Percentiles rank a stretch among this genome's conserved stretches.
Evolutionary conservation across 2,329 filamentous ascomycete genomes (phyloP).

Genomic region (Xylaria sp.): DNA sequence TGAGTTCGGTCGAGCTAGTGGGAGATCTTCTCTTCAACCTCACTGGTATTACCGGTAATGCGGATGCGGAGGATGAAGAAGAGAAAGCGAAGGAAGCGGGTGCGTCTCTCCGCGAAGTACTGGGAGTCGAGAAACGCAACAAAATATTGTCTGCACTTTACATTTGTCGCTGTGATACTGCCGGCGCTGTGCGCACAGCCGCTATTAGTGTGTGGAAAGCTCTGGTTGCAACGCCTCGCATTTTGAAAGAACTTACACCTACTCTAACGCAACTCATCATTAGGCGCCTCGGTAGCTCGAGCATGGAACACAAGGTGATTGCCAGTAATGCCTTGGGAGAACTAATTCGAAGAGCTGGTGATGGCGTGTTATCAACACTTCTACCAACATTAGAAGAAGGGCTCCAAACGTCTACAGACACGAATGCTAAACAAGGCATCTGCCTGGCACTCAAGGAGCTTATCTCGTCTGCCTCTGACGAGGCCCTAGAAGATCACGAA

Average conservation of each 20-base stretch:
- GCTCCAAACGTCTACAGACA: constrained; percentile 86
- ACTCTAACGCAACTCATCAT: constrained; percentile 96
- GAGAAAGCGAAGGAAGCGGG: constrained; percentile 85
- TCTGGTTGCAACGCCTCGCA: constrained; percentile 89
- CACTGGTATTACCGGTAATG: constrained; percentile 87
- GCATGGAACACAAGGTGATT: constrained; percentile 99
- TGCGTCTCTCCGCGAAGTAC: constrained; percentile 90
- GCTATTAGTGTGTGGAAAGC: constrained; percentile 97
- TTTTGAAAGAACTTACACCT: constrained; percentile 93
- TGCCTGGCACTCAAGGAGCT: constrained; percentile 95
- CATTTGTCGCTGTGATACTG: constrained; percentile 97
- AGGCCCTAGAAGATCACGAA: constrained; percentile 92
- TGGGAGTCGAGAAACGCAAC: constrained; percentile 96
- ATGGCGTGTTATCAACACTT: constrained; percentile 87
- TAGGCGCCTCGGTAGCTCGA: constrained; percentile 89
- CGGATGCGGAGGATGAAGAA: constrained; percentile 80
- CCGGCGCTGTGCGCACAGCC: constrained; percentile 87
- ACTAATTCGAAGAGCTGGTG: constrained; percentile 95
- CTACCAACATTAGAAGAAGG: constrained; percentile 93
- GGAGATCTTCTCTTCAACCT: constrained; percentile 98
- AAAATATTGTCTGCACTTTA: constrained; percentile 97
- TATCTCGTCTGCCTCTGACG: constrained; percentile 86
- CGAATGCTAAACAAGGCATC: constrained; percentile 95
- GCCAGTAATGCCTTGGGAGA: constrained; percentile 97
- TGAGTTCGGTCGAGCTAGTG: constrained; percentile 97